phyloP scores from a whole-genome alignment of 179 eudicot genomes.

The Nepenthes alata region DNA sequence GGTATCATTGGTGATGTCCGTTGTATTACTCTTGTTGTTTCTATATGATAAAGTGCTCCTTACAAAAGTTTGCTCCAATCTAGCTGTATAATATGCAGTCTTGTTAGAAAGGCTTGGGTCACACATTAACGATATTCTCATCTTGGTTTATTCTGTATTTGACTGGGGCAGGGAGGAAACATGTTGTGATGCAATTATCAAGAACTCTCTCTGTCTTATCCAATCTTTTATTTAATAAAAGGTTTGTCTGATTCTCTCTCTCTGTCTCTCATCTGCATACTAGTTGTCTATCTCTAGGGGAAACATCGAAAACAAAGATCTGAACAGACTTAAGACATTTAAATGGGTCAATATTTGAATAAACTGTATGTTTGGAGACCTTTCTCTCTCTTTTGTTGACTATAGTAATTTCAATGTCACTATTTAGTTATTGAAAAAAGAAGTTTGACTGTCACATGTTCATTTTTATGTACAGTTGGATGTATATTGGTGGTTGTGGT shows the following conservation, averaged over 20 bases:
- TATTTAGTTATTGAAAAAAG: too few species aligned
- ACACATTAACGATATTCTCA: background rate
- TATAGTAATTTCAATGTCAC: too few species aligned
- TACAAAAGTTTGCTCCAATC: background rate
- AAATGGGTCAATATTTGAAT: background rate
- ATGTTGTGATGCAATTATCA: constrained; percentile 44
- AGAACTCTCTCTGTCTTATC: constrained; percentile 50
- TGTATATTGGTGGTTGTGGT: too few species aligned
- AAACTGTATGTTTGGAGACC: background rate
- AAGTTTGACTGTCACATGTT: background rate
- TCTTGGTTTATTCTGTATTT: background rate
- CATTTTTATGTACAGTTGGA: background rate
- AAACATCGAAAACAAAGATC: background rate
- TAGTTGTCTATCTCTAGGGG: background rate
- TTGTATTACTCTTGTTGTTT: too few species aligned
- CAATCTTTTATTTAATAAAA: constrained; percentile 57
- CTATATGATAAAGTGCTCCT: too few species aligned
- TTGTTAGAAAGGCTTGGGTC: background rate
- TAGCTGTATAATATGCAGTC: background rate
- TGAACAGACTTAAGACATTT: background rate
- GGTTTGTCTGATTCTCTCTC: constrained; percentile 21
- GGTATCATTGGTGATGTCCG: too few species aligned
- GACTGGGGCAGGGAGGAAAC: constrained; percentile 36
- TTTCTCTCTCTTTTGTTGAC: background rate
- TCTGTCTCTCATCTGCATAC: constrained; percentile 5